Evolutionary conservation across 305 asterid genomes (phyloP).

Genomic region (Coffea humblotiana): DNA sequence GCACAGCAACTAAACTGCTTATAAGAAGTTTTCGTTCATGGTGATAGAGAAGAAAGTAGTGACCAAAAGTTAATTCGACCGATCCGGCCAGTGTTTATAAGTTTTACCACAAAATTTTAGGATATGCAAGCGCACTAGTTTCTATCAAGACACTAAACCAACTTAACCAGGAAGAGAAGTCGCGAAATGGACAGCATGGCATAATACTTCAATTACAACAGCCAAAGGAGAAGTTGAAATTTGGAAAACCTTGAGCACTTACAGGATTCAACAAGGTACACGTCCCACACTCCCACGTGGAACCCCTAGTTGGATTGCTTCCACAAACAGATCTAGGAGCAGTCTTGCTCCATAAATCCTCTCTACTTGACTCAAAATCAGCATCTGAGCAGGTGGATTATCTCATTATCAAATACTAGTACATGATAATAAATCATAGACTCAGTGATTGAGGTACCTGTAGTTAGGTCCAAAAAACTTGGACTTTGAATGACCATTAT

Average conservation of each 20-base stretch:
- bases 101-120: neutral
- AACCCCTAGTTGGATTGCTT: slow-evolving; percentile 19
- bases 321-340: slow-evolving; percentile 31
- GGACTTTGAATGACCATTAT: slow-evolving; percentile 27
- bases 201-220: neutral
- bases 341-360: slow-evolving; percentile 34
- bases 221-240: neutral
- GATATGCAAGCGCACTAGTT: neutral
- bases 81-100: neutral
- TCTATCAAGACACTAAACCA: neutral
- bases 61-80: neutral
- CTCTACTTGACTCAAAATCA: slow-evolving; percentile 11
- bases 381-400: slow-evolving; percentile 19
- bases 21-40: neutral
- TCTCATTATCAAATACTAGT: slow-evolving; percentile 26
- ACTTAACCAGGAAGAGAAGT: neutral
- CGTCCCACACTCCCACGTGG: slow-evolving; percentile 62
- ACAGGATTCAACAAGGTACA: slow-evolving; percentile 96
- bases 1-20: neutral
- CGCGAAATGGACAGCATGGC: neutral
- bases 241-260: slow-evolving; percentile 26
- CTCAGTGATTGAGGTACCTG: slow-evolving; percentile 26
- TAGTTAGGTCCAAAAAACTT: slow-evolving; percentile 37
- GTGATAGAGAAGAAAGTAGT: neutral
- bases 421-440: slow-evolving; percentile 23